Conservation (phyloP, 306 rosid species). For the Trifolium repens region DNA sequence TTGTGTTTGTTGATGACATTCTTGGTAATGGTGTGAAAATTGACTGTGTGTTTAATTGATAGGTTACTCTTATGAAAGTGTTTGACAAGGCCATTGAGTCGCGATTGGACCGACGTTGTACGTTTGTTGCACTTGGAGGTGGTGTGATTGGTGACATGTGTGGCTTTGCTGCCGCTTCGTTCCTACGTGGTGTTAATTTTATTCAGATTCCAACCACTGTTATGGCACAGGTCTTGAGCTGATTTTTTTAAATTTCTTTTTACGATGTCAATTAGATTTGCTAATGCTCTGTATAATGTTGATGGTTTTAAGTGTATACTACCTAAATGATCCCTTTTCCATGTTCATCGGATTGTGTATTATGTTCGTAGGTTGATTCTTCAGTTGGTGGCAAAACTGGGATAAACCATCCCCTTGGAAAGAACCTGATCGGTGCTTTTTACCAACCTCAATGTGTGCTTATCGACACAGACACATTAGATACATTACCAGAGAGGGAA, state of each 20-base stretch:
- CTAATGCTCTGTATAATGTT: constrained; percentile 3
- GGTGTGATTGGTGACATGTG: constrained; percentile 98
- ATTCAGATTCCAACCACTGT: constrained; percentile 98
- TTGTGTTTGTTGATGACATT: constrained; percentile 8
- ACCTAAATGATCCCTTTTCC: neutral
- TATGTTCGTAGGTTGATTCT: constrained; percentile 81
- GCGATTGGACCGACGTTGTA: constrained; percentile 72
- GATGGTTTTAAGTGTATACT: constrained; percentile 12
- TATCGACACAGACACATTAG: constrained; percentile 82
- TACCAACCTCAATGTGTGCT: constrained; percentile 96
- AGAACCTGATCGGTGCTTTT: constrained; percentile 94
- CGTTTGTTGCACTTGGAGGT: constrained; percentile 97
- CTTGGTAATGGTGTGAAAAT: constrained; percentile 27
- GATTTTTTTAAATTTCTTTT: neutral
- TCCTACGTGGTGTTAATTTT: constrained; percentile 89
- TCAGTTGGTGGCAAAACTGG: constrained; percentile 99
- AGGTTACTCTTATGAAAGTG: constrained; percentile 93
- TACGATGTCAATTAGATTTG: constrained; percentile 5
- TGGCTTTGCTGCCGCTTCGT: constrained; percentile 90
- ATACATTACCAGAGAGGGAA: constrained; percentile 85
- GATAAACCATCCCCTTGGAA: constrained; percentile 92
- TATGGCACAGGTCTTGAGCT: constrained; percentile 82
- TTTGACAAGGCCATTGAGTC: constrained; percentile 95
- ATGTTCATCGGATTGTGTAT: constrained; percentile 15
- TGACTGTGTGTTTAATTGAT: constrained; percentile 44